Evolutionary conservation across 2,329 filamentous ascomycete genomes (phyloP).

Genomic region (Cladosporium cucumerinum): DNA sequence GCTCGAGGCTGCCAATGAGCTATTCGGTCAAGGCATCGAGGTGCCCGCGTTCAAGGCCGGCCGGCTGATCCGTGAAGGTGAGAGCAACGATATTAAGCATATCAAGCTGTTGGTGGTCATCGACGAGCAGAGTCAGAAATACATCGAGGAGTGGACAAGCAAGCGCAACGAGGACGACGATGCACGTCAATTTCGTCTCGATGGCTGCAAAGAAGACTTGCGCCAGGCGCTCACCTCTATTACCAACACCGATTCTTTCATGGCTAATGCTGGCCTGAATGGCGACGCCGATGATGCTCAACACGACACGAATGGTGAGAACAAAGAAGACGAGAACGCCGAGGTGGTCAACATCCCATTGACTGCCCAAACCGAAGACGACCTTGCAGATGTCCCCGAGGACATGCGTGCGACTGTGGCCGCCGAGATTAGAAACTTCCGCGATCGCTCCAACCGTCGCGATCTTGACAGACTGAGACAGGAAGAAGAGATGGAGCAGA

Average conservation of each 20-base stretch:
- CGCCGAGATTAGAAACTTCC: constrained; percentile 88
- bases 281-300: constrained; percentile 37
- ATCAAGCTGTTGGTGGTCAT: constrained; percentile 55
- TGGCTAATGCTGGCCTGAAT: constrained; percentile 28
- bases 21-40: constrained; percentile 77
- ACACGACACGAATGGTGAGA: constrained; percentile 45
- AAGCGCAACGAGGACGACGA: constrained; percentile 58
- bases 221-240: constrained; percentile 67
- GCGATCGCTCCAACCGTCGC: constrained; percentile 82
- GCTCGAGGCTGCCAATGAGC: constrained; percentile 77
- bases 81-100: constrained; percentile 40
- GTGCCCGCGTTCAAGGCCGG: constrained; percentile 67
- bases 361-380: constrained; percentile 70
- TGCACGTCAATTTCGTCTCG: constrained; percentile 63
- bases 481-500: constrained; percentile 89
- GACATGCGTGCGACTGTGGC: constrained; percentile 96
- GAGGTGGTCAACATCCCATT: constrained; percentile 90
- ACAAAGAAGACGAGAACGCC: constrained; percentile 58
- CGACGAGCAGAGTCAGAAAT: constrained; percentile 78
- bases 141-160: constrained; percentile 77
- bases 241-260: constrained; percentile 58
- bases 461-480: constrained; percentile 82
- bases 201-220: constrained; percentile 66
- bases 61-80: constrained; percentile 37
- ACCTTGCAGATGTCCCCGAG: constrained; percentile 88